A percentile compares a stretch with the other conserved stretches of the same genome.
These are phyloP conservation scores for Trametes sanguinea DNA, from an alignment of 768 basidiomycete genomes.

Conservation along the genomic window DNA sequence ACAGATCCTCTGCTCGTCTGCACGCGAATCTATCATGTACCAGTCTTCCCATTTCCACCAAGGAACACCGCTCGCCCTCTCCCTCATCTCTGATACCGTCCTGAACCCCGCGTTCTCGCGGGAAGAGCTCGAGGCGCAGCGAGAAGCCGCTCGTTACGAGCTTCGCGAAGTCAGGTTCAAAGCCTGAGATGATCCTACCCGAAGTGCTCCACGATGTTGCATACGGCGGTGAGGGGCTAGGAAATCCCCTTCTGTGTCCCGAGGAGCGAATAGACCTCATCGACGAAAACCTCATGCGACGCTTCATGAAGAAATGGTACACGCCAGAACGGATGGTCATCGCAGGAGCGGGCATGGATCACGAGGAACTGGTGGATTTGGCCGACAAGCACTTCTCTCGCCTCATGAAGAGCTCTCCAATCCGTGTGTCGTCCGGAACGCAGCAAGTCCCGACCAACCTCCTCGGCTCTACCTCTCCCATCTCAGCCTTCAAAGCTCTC, in stretches of 20 bases:
- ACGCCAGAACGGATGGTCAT: constrained; percentile 93
- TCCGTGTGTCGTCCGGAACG: constrained; percentile 20
- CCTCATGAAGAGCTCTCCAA: constrained; percentile 40
- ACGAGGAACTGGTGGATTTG: constrained; percentile 85
- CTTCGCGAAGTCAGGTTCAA: constrained; percentile 79
- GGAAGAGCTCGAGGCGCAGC: constrained; percentile 82
- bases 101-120: constrained; percentile 71
- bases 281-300: constrained; percentile 58
- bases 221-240: constrained; percentile 73
- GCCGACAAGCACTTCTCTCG: constrained; percentile 83
- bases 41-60: constrained; percentile 93
- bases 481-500: constrained; percentile 63
- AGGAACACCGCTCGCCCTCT: constrained; percentile 78
- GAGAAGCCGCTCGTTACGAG: constrained; percentile 89
- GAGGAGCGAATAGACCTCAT: constrained; percentile 77
- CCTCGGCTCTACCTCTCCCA: constrained; percentile 46
- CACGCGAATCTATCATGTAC: constrained; percentile 95
- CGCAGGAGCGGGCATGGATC: constrained; percentile 90
- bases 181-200: constrained; percentile 92
- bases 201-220: constrained; percentile 89
- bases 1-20: constrained; percentile 88
- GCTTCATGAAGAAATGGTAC: constrained; percentile 81
- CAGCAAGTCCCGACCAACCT: constrained; percentile 55
- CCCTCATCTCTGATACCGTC: constrained; percentile 90
- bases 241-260: constrained; percentile 90